Evolutionary conservation across 495 filamentous ascomycete genomes (phyloP), one percentile per base, ranked within the genome.

Genomic region (Penicillium paxilli): DNA sequence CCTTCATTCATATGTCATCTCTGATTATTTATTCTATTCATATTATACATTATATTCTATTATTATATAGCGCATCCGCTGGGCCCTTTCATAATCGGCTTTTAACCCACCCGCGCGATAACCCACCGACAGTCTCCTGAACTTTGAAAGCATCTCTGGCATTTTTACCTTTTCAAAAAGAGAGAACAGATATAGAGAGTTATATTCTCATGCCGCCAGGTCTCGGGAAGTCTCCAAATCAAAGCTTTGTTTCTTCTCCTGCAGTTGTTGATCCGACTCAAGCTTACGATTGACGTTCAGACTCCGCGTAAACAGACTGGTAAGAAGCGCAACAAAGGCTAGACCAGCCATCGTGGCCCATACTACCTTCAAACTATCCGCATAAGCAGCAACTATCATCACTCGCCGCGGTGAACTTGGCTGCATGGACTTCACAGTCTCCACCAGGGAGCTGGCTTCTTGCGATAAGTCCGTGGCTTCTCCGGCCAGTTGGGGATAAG

Each of bases 371-470:
- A 83, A 33, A 23, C 67, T 60, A 54, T 78, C 75, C 0, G 70
- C 67, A 67, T 77, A 81, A 5, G 72, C 70, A 25, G 67, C 55
- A 14, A 80, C 59, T 28, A 83, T 42, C n/a, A 71, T 55, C 3
- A 45, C 54, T 62, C 69, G 74, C 11, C 47, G 49, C 11, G 55
- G 52, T 0, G 47, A 49, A 2, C 61, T 61, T 26, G 64, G 51
- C 8, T 67, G 55, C 77, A 83, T 80, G 1, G 48, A 47, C 54
- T 78, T 76, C 44, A 83, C 78, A 20, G 80, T 51, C 57, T 70
- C 66, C 8, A 81, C 77, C 44, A 83, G 52, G 22, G 68, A 66
- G 8, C 79, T 76, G 0, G 80, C 79, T 57, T 83, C 78, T 22
- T 69, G 70, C n/a, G 71, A 69, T 52, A 78, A 80, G 20, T 63